Conservation (phyloP, 2,329 filamentous ascomycete species). For the Daldinia sp. region DNA sequence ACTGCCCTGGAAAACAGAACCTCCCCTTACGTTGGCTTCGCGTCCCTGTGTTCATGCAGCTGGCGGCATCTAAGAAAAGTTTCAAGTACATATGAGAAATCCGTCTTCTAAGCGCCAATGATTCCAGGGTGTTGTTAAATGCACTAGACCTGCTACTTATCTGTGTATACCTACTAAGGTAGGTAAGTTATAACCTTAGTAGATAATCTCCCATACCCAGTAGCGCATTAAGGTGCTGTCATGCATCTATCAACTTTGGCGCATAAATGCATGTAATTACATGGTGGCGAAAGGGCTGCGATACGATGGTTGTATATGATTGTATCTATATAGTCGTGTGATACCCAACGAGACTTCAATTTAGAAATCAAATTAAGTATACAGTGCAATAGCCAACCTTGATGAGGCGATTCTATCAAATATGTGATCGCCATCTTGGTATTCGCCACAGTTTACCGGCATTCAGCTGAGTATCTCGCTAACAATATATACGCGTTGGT, state of each 20-base stretch:
- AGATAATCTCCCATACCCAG: not conserved
- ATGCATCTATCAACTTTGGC: not conserved
- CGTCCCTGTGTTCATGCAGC: too few species aligned
- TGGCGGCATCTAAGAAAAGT: too few species aligned
- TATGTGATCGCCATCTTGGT: not conserved
- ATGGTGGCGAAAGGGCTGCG: slow-evolving; percentile 2
- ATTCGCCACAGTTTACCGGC: not conserved
- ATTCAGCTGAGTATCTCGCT: not conserved
- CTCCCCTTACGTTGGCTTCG: too few species aligned
- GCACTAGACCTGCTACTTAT: too few species aligned
- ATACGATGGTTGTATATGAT: not conserved
- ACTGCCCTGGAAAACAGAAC: too few species aligned
- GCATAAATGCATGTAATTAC: slow-evolving; percentile 15
- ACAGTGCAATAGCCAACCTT: not conserved
- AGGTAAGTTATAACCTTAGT: not conserved
- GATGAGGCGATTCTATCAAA: not conserved
- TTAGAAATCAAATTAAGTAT: not conserved
- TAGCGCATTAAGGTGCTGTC: not conserved
- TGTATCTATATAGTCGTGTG: slow-evolving; percentile 3
- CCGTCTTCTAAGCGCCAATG: too few species aligned
- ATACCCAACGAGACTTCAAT: slow-evolving; percentile 5
- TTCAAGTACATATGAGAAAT: too few species aligned
- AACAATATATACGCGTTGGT: not conserved
- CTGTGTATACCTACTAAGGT: too few species aligned
- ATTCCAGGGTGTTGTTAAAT: too few species aligned